Percentiles rank a stretch among this genome's conserved stretches.
These are phyloP conservation scores for Cadophora malorum DNA, from an alignment of 2,329 filamentous ascomycete genomes.

Conservation along the genomic window DNA sequence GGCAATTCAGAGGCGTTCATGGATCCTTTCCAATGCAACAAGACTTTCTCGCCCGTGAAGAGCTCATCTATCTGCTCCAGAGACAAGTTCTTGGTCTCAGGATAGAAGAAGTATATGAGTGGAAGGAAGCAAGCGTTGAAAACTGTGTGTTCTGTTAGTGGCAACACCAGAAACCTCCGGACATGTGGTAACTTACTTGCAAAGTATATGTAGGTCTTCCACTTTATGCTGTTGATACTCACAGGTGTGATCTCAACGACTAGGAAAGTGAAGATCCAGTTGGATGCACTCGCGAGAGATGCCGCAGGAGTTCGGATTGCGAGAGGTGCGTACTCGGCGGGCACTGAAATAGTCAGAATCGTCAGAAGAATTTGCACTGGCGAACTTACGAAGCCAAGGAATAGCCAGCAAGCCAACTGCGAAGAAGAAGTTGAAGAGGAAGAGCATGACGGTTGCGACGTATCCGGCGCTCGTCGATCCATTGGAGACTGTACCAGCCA, in stretches of 20 bases:
- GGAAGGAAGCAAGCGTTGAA: not conserved
- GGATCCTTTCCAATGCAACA: not conserved
- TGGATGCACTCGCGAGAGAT: constrained; percentile 51
- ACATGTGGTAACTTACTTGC: constrained; percentile 49
- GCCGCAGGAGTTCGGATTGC: constrained; percentile 49
- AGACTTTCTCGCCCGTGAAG: not conserved
- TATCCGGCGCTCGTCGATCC: not conserved
- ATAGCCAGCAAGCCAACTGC: not conserved
- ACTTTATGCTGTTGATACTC: constrained; percentile 43
- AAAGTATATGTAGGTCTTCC: constrained; percentile 58
- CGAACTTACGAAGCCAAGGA: not conserved
- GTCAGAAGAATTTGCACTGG: not conserved
- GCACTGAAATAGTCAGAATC: constrained; percentile 29
- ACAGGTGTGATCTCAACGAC: constrained; percentile 53
- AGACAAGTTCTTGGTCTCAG: not conserved
- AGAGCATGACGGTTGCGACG: not conserved
- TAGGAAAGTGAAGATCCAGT: constrained; percentile 55
- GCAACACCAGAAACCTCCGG: not conserved
- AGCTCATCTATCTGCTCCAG: not conserved
- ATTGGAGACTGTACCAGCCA: not conserved
- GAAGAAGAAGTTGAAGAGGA: not conserved
- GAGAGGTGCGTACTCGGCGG: constrained; percentile 59
- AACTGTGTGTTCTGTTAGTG: not conserved
- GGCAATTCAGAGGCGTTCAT: not conserved
- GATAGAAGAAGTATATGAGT: not conserved